A percentile compares a stretch with the other conserved stretches of the same genome.
Evolutionary conservation across 139 green algal genomes (phyloP).

Genomic region (Chlamydomonas urium): DNA sequence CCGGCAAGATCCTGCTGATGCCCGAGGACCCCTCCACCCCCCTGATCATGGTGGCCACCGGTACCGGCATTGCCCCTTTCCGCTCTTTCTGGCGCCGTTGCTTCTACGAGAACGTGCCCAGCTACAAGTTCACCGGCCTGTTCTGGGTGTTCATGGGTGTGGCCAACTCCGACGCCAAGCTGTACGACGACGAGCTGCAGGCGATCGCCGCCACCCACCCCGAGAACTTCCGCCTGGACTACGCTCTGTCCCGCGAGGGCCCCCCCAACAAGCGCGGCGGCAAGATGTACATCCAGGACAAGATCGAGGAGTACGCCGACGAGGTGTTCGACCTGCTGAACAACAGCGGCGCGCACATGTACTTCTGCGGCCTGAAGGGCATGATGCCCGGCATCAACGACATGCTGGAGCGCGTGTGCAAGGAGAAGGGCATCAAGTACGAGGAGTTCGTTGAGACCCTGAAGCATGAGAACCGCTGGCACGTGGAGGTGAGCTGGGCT

Average conservation of each 20-base stretch:
- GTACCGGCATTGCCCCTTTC: slow-evolving; percentile 98
- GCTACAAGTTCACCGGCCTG: slow-evolving; percentile 92
- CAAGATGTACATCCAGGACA: slow-evolving; percentile 98
- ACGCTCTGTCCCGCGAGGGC: slow-evolving; percentile 90
- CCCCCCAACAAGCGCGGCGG: slow-evolving; percentile 83
- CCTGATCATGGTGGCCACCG: slow-evolving; percentile 97
- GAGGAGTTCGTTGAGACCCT: slow-evolving; percentile 81
- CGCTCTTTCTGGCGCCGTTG: slow-evolving; percentile 91
- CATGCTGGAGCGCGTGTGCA: slow-evolving; percentile 92
- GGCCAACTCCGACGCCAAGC: slow-evolving; percentile 92
- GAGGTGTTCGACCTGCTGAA: slow-evolving; percentile 96
- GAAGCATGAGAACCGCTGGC: slow-evolving; percentile 88
- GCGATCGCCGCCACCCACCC: slow-evolving; percentile 54
- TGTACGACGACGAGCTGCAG: slow-evolving; percentile 97
- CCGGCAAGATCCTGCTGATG: slow-evolving; percentile 96
- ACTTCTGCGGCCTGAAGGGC: slow-evolving; percentile 99
- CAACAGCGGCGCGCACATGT: slow-evolving; percentile 95
- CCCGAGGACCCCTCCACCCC: slow-evolving; percentile 82
- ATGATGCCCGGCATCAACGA: slow-evolving; percentile 97
- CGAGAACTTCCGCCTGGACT: slow-evolving; percentile 95
- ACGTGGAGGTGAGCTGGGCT: slow-evolving; percentile 78
- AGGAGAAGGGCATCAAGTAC: slow-evolving; percentile 83
- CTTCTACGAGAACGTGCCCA: slow-evolving; percentile 92
- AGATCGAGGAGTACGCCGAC: slow-evolving; percentile 96
- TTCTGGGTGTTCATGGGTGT: slow-evolving; percentile 99